Conservation (phyloP, 768 basidiomycete genomes). For the Lactifluus subvellereus region DNA sequence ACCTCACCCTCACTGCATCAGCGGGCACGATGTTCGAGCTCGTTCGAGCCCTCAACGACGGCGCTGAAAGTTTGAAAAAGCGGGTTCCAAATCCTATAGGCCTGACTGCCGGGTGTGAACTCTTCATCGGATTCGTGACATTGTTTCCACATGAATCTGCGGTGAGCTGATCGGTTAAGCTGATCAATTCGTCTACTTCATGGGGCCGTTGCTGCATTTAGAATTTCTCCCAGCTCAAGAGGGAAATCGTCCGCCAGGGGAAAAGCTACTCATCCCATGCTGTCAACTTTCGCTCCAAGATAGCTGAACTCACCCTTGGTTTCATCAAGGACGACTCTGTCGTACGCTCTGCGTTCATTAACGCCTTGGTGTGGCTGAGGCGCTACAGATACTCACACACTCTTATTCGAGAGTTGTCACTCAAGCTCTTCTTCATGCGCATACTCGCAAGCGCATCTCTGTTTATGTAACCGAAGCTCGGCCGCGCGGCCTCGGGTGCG, state of each 20-base stretch:
- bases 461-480: constrained; percentile 97
- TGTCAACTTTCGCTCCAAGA: constrained; percentile 80
- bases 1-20: constrained; percentile 30
- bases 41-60: constrained; percentile 73
- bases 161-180: constrained; percentile 40
- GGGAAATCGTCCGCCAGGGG: constrained; percentile 76
- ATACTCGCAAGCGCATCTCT: constrained; percentile 87
- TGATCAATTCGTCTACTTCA: constrained; percentile 18
- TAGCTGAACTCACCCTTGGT: constrained; percentile 79
- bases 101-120: constrained; percentile 81
- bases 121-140: constrained; percentile 88
- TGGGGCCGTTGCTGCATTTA: constrained; percentile 30
- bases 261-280: constrained; percentile 72
- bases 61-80: constrained; percentile 55
- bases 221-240: constrained; percentile 83
- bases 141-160: constrained; percentile 75
- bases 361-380: constrained; percentile 19
- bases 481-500: constrained; percentile 82
- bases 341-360: constrained; percentile 36
- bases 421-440: constrained; percentile 85
- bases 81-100: constrained; percentile 75
- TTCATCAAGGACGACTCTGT: constrained; percentile 96
- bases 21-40: constrained; percentile 94
- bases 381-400: constrained; percentile 84
- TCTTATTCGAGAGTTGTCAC: constrained; percentile 95